A percentile compares a stretch with the other conserved stretches of the same genome.
Evolutionary conservation across 2,329 filamentous ascomycete genomes (phyloP).

Genomic region (Ascochyta fabae): DNA sequence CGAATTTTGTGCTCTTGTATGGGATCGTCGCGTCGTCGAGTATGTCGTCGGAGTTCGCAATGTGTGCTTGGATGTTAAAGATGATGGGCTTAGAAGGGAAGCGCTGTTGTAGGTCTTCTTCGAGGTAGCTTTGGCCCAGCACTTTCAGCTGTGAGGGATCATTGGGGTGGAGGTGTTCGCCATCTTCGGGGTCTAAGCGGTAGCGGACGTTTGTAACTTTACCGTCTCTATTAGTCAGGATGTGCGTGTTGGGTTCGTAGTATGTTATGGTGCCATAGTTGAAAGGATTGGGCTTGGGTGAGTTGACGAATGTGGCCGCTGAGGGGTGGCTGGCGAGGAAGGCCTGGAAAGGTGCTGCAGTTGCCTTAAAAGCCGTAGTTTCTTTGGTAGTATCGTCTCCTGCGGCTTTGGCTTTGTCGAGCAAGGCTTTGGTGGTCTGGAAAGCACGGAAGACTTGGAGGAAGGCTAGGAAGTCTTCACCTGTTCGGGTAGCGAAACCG

Average conservation of each 20-base stretch:
- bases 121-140: slow-evolving; percentile 10
- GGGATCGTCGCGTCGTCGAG: slow-evolving; percentile 15
- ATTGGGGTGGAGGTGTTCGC: slow-evolving; percentile 11
- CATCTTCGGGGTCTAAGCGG: slow-evolving; percentile 14
- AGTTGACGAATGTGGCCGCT: slow-evolving; percentile 80
- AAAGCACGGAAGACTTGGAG: slow-evolving; percentile 15
- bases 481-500: slow-evolving; percentile 14
- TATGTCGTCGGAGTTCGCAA: slow-evolving; percentile 10
- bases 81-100: slow-evolving; percentile 14
- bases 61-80: slow-evolving; percentile 15
- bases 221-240: slow-evolving; percentile 12
- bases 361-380: slow-evolving; percentile 16
- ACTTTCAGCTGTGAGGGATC: slow-evolving; percentile 1
- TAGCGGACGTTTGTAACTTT: slow-evolving; percentile 11
- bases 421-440: slow-evolving; percentile 9
- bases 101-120: slow-evolving; percentile 8
- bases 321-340: slow-evolving; percentile 86
- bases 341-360: slow-evolving; percentile 84
- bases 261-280: slow-evolving; percentile 66
- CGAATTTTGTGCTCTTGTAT: slow-evolving; percentile 15
- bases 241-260: slow-evolving; percentile 18
- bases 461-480: slow-evolving; percentile 16
- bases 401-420: slow-evolving; percentile 7
- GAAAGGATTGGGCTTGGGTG: slow-evolving; percentile 90
- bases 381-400: slow-evolving; percentile 9